phyloP scores from a whole-genome alignment of 1,284 basidiomycete genomes.

The Fomitiporia mediterranea region DNA sequence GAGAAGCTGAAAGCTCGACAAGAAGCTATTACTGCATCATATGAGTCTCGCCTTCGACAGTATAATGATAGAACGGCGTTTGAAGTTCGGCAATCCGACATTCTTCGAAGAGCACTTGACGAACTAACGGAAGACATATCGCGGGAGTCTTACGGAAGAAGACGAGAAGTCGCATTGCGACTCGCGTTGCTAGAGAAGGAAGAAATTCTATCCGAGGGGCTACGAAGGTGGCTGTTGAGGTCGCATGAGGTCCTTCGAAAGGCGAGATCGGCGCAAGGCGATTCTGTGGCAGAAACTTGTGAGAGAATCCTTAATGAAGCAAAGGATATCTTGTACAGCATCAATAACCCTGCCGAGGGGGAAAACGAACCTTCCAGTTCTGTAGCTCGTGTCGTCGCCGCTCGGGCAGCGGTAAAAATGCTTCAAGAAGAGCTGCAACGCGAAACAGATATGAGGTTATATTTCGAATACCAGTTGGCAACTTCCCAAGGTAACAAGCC shows the following conservation, averaged over 20 bases:
- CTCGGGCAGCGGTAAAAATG: conserved; percentile 54
- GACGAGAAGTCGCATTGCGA: conserved; percentile 67
- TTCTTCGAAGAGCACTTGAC: conserved; percentile 60
- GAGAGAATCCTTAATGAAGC: conserved; percentile 44
- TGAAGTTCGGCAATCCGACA: conserved; percentile 41
- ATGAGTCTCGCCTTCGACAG: conserved; percentile 41
- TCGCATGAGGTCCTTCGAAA: conserved; percentile 40
- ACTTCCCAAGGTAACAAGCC: background rate
- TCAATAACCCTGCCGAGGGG: conserved; percentile 31
- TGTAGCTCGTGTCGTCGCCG: conserved; percentile 54
- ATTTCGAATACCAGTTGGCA: conserved; percentile 37
- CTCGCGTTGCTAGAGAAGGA: conserved; percentile 66
- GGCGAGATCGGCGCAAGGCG: conserved; percentile 22
- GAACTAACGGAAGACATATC: conserved; percentile 70
- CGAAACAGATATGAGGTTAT: conserved; percentile 57
- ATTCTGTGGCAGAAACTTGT: conserved; percentile 29
- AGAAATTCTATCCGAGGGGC: conserved; percentile 52
- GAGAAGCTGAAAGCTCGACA: conserved; percentile 57
- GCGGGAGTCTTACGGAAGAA: conserved; percentile 69
- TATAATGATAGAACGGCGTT: conserved; percentile 42
- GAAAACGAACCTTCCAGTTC: conserved; percentile 23
- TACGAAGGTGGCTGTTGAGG: conserved; percentile 52
- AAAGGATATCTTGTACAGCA: conserved; percentile 39
- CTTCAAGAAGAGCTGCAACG: conserved; percentile 61
- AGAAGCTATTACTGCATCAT: conserved; percentile 54